Evolutionary conservation across 2,329 filamentous ascomycete species (phyloP).

Genomic region (Colletotrichum sublineola): DNA sequence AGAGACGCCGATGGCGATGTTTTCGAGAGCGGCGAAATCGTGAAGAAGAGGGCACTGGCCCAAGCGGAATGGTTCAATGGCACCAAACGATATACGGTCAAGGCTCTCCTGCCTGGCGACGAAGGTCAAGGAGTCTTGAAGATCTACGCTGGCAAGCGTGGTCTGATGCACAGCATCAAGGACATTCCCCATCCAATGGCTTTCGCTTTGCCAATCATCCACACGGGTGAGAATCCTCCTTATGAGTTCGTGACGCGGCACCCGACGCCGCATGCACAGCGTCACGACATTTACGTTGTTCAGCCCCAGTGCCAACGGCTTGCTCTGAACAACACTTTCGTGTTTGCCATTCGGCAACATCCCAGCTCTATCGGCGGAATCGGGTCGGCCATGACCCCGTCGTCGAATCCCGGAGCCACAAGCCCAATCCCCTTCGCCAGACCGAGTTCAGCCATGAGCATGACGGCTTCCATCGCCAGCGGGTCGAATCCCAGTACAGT

Average conservation of each 20-base stretch:
- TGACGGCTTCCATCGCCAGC: slow-evolving; percentile 70
- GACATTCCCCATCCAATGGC: slow-evolving; percentile 95
- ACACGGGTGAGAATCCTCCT: slow-evolving; percentile 91
- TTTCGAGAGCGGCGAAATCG: slow-evolving; percentile 90
- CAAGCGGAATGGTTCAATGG: slow-evolving; percentile 93
- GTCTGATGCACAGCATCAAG: slow-evolving; percentile 97
- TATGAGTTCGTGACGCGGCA: slow-evolving; percentile 95
- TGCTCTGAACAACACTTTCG: slow-evolving; percentile 96
- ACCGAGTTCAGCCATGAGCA: slow-evolving; percentile 74
- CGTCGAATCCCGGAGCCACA: slow-evolving; percentile 61
- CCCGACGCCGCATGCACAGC: slow-evolving; percentile 96
- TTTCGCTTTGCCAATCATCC: slow-evolving; percentile 88
- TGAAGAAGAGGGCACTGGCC: slow-evolving; percentile 87
- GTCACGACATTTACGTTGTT: slow-evolving; percentile 96
- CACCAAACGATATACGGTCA: slow-evolving; percentile 91
- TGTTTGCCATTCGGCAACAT: slow-evolving; percentile 95
- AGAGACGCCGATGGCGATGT: slow-evolving; percentile 90
- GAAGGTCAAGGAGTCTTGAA: slow-evolving; percentile 91
- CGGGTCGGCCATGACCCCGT: slow-evolving; percentile 57
- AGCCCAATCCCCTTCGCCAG: slow-evolving; percentile 73
- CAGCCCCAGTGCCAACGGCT: slow-evolving; percentile 93
- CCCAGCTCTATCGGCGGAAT: slow-evolving; percentile 68
- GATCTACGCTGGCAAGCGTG: slow-evolving; percentile 92
- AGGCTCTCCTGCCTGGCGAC: slow-evolving; percentile 90
- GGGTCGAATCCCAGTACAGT: slow-evolving; percentile 69